Evolutionary conservation across 495 filamentous ascomycete species (phyloP).

Genomic region (Margaritispora aquatica): DNA sequence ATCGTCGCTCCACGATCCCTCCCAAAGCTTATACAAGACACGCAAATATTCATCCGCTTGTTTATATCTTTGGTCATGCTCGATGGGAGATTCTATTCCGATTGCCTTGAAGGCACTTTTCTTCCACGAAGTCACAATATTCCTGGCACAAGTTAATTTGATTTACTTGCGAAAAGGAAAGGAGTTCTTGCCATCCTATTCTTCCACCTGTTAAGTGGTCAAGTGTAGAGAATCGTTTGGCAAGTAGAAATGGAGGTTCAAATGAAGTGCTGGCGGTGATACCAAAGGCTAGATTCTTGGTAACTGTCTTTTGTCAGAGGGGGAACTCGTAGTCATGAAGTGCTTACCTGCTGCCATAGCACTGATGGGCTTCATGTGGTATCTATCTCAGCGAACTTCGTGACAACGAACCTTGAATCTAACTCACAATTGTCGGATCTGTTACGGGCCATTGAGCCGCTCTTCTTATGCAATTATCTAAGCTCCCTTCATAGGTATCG

Average conservation of each 20-base stretch:
- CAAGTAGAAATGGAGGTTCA: slow-evolving; percentile 65
- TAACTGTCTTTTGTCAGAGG: slow-evolving; percentile 27
- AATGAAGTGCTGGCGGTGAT: slow-evolving; percentile 62
- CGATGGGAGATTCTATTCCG: slow-evolving; percentile 4
- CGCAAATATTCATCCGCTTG: slow-evolving; percentile 62
- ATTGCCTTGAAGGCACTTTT: slow-evolving; percentile 12
- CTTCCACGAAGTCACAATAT: slow-evolving; percentile 15
- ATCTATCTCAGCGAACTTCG: background rate
- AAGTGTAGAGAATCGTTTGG: slow-evolving; percentile 55
- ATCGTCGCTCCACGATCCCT: slow-evolving; percentile 64
- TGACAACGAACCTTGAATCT: background rate
- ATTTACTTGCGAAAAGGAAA: slow-evolving; percentile 39
- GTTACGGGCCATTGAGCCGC: slow-evolving; percentile 66
- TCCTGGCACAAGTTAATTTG: slow-evolving; percentile 35
- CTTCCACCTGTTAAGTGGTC: slow-evolving; percentile 64
- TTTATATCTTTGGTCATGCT: slow-evolving; percentile 64
- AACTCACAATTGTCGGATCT: slow-evolving; percentile 23
- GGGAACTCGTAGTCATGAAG: background rate
- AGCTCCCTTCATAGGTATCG: slow-evolving; percentile 57
- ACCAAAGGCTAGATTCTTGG: slow-evolving; percentile 57
- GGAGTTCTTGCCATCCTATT: slow-evolving; percentile 52
- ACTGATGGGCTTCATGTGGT: background rate
- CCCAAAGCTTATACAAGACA: slow-evolving; percentile 64
- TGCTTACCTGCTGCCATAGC: slow-evolving; percentile 31
- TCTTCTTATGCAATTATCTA: slow-evolving; percentile 50